phyloP scores from a whole-genome alignment of 345 rosid genomes.

The Eucalyptus virginea region DNA sequence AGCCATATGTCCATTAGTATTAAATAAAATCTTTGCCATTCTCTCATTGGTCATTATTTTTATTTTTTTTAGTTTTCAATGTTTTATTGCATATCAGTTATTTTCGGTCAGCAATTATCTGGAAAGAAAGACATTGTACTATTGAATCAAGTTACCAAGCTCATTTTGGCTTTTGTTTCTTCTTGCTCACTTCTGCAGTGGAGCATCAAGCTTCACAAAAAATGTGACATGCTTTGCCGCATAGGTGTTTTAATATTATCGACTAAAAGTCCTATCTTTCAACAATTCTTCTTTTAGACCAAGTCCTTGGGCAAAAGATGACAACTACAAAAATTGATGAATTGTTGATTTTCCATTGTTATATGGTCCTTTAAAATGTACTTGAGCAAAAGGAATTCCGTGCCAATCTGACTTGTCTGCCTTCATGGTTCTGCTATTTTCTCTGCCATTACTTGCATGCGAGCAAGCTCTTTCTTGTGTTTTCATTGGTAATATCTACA shows the following conservation, averaged over 20 bases:
- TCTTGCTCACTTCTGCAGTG: not conserved
- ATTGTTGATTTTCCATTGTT: not conserved
- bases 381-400: not conserved
- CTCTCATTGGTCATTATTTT: not conserved
- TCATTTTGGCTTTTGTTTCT: not conserved
- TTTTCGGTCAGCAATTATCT: not conserved
- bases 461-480: not conserved
- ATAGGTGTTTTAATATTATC: not conserved
- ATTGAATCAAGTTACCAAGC: not conserved
- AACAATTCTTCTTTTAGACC: not conserved
- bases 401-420: not conserved
- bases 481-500: not conserved
- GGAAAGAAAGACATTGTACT: not conserved
- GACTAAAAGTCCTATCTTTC: not conserved
- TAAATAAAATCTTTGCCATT: not conserved
- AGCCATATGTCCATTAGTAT: not conserved
- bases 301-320: not conserved
- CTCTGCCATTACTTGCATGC: not conserved
- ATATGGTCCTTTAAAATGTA: not conserved
- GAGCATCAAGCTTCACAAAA: not conserved
- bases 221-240: not conserved
- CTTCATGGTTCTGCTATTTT: not conserved
- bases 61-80: not conserved
- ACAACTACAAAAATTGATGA: not conserved
- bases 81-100: not conserved